Evolutionary conservation across 78 protist species (phyloP).

Genomic region (Acrasis kona): DNA sequence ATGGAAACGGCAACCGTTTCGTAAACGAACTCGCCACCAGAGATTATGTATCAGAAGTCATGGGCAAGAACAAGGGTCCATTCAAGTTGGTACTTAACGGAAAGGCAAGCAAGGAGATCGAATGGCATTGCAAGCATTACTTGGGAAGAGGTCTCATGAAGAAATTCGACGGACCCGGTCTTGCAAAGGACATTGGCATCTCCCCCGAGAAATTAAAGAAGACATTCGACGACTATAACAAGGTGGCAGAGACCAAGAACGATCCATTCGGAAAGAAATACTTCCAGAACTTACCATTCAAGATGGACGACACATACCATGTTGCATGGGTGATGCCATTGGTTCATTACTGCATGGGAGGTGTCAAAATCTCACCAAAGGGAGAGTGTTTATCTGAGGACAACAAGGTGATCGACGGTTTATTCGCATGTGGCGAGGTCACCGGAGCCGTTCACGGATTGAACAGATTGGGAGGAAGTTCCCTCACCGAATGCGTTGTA

Average conservation of each 20-base stretch:
- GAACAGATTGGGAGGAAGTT: conserved; percentile 77
- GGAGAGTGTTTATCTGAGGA: conserved; percentile 10
- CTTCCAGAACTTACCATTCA: conserved; percentile 22
- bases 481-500: conserved; percentile 75
- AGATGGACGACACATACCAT: conserved; percentile 19
- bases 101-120: conserved; percentile 2
- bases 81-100: conserved; percentile 16
- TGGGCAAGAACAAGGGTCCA: conserved; percentile 27
- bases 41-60: conserved; percentile 47
- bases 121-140: conserved; percentile 34
- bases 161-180: neutral
- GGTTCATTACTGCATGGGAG: conserved; percentile 83
- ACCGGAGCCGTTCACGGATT: conserved; percentile 83
- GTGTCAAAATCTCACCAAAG: conserved; percentile 17
- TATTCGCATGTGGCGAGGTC: conserved; percentile 78
- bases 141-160: conserved; percentile 7
- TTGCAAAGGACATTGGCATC: conserved; percentile 23
- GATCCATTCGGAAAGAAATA: conserved; percentile 52
- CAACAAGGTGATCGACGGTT: conserved; percentile 33
- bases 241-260: conserved; percentile 1
- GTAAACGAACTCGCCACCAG: conserved; percentile 62
- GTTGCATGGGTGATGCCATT: conserved; percentile 55
- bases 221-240: conserved; percentile 34
- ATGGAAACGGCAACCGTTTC: conserved; percentile 47
- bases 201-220: neutral